phyloP scores from a whole-genome alignment of 257 asterid species.

The Nicotiana noctiflora region DNA sequence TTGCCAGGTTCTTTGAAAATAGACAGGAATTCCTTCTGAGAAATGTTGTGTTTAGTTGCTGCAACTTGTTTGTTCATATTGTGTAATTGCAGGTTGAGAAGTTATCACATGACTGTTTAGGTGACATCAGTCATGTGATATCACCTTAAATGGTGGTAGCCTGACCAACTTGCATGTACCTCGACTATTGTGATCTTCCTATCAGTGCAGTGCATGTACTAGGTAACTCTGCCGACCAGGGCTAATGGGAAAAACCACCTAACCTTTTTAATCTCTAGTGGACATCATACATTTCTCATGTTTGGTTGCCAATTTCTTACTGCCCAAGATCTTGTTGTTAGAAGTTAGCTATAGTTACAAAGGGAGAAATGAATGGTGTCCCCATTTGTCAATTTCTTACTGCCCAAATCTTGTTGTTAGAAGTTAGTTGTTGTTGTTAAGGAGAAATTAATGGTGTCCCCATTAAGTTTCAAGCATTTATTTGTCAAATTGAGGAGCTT shows the following conservation, averaged over 20 bases:
- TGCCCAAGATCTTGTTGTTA: not conserved
- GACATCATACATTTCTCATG: not conserved
- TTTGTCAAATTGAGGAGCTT: not conserved
- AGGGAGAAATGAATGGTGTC: not conserved
- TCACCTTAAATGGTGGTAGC: not conserved
- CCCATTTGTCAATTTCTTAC: too few species aligned
- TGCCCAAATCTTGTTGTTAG: not conserved
- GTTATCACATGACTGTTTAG: not conserved
- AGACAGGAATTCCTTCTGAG: not conserved
- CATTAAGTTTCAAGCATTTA: not conserved
- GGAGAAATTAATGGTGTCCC: not conserved
- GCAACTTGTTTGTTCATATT: not conserved
- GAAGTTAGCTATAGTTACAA: not conserved
- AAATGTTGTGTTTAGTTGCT: not conserved
- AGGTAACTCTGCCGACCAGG: not conserved
- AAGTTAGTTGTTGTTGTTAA: too few species aligned
- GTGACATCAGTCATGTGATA: too few species aligned
- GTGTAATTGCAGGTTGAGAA: not conserved
- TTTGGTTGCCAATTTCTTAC: not conserved
- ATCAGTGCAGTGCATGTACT: too few species aligned
- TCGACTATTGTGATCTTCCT: not conserved
- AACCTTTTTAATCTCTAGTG: not conserved
- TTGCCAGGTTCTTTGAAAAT: not conserved
- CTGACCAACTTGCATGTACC: not conserved
- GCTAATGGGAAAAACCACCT: not conserved